phyloP scores from a whole-genome alignment of 129 eudicot species.

The Oenanthe sinensis region DNA sequence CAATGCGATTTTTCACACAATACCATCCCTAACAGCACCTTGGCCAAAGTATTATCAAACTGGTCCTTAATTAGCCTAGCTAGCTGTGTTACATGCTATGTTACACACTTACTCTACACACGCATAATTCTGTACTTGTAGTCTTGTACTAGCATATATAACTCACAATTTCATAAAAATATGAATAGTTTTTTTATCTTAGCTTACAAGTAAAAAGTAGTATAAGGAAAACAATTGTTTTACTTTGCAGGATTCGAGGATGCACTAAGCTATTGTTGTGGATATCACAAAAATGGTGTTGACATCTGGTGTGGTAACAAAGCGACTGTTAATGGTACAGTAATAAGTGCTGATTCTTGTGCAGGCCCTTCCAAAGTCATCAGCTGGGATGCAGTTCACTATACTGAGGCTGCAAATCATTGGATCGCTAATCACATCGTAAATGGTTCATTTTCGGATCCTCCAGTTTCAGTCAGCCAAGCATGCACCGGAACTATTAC shows the following conservation, averaged over 20 bases:
- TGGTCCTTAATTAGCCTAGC: too few species aligned
- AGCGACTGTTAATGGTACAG: constrained; percentile 46
- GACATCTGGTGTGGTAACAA: constrained; percentile 59
- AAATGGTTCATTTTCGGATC: constrained; percentile 62
- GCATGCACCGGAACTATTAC: constrained; percentile 31
- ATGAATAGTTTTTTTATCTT: neutral
- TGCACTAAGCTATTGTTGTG: constrained; percentile 58
- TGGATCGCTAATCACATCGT: constrained; percentile 58
- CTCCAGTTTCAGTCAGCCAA: constrained; percentile 40
- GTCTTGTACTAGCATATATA: too few species aligned
- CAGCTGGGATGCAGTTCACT: constrained; percentile 96
- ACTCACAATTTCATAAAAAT: neutral
- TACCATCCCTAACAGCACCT: too few species aligned
- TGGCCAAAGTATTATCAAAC: too few species aligned
- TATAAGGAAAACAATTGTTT: neutral
- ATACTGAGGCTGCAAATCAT: constrained; percentile 65
- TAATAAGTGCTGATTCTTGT: constrained; percentile 54
- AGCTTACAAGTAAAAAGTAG: neutral
- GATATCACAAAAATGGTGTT: constrained; percentile 37
- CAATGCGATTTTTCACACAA: too few species aligned
- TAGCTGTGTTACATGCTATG: too few species aligned
- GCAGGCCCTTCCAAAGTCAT: constrained; percentile 44
- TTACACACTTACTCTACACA: too few species aligned
- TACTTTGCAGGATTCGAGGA: constrained; percentile 47
- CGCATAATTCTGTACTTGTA: too few species aligned